phyloP scores from a whole-genome alignment of 73 alveolate genomes.

The Tetrahymena thermophila region DNA sequence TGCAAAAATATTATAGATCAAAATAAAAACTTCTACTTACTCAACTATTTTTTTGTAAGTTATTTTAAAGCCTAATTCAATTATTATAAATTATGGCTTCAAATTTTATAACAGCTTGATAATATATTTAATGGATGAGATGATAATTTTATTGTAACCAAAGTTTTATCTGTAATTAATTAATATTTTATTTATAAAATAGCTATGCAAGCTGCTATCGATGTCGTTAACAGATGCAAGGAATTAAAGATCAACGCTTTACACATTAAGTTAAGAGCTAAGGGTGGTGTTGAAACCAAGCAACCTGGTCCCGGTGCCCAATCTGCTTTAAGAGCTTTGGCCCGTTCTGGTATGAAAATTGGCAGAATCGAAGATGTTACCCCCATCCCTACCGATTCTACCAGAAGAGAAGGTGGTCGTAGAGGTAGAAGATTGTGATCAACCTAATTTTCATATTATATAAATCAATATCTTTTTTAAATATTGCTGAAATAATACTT shows the following conservation, averaged over 20 bases:
- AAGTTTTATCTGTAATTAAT: not conserved
- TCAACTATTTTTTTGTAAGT: not conserved
- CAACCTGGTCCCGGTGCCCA: conserved; percentile 98
- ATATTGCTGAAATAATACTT: not conserved
- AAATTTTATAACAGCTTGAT: not conserved
- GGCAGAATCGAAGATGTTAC: conserved; percentile 99
- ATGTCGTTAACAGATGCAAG: conserved; percentile 80
- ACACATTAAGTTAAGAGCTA: conserved; percentile 97
- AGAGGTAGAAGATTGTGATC: conserved; percentile 98
- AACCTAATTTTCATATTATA: not conserved
- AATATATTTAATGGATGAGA: not conserved
- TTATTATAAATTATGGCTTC: no score
- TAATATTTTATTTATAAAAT: not conserved
- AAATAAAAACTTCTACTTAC: not conserved
- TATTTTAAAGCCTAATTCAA: not conserved
- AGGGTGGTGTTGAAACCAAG: conserved; percentile 92
- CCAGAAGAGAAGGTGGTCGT: conserved; percentile 98
- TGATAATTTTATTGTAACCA: not conserved
- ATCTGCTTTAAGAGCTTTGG: conserved; percentile 98
- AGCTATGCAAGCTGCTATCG: conserved; percentile 99
- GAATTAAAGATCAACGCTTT: conserved; percentile 90
- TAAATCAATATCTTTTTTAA: not conserved
- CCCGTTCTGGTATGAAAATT: conserved; percentile 96
- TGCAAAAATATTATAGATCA: not conserved
- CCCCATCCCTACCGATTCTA: conserved; percentile 98